Conservation (phyloP, 768 basidiomycete species). For the Scleroderma bovista region DNA sequence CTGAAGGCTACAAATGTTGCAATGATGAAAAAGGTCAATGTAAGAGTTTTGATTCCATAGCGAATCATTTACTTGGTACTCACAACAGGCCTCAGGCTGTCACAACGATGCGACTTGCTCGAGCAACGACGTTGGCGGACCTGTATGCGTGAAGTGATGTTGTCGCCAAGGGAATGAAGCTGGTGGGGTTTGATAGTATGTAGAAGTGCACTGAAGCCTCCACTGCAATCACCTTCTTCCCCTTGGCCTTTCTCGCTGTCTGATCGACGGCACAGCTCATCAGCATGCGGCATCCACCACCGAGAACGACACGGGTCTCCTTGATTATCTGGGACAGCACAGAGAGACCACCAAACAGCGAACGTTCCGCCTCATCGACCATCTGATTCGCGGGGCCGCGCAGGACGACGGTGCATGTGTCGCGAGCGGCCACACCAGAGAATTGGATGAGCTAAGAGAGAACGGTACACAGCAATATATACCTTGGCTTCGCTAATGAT, state of each 20-base stretch:
- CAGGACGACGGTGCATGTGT: conserved; percentile 96
- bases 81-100: no score
- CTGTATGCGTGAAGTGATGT: no score
- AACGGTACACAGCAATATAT: no score
- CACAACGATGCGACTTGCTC: no score
- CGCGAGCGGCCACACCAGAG: conserved; percentile 95
- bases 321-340: conserved; percentile 97
- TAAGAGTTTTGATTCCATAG: no score
- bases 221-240: conserved; percentile 93
- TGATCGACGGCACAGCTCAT: conserved; percentile 96
- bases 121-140: no score
- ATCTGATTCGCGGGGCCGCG: conserved; percentile 98
- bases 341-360: conserved; percentile 93
- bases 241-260: conserved; percentile 73
- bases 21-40: no score
- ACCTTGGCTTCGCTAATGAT: conserved; percentile 99
- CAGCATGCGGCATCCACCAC: conserved; percentile 95
- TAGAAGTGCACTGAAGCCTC: conserved; percentile 89
- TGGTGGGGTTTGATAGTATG: no score
- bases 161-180: no score
- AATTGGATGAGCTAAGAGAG: conserved; percentile 89
- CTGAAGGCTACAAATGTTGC: no score
- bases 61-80: no score
- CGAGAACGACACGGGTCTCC: conserved; percentile 90
- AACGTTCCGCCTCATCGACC: conserved; percentile 98